These are phyloP conservation scores for Tetrahymena elliotti DNA, from an alignment of 73 alveolate species.

Conservation along the genomic window DNA sequence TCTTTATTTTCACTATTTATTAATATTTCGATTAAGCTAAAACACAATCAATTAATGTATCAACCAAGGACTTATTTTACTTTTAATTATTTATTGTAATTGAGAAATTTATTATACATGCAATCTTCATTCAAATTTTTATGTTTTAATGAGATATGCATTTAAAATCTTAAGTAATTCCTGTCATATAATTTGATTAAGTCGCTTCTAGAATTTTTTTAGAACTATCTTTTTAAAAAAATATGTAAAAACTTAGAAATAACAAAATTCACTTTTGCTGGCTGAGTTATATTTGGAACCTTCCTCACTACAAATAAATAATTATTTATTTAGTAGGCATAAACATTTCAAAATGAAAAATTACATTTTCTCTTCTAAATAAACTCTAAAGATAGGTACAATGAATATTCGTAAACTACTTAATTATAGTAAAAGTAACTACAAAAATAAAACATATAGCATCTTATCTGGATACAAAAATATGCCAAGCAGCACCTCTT, in stretches of 20 bases:
- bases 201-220: not conserved
- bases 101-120: not conserved
- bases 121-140: not conserved
- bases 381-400: not conserved
- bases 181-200: not conserved
- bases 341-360: not conserved
- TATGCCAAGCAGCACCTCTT: not conserved
- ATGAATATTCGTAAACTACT: not conserved
- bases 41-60: not conserved
- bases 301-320: not conserved
- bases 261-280: not conserved
- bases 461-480: not conserved
- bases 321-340: not conserved
- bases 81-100: not conserved
- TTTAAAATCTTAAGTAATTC: not conserved
- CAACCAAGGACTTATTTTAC: not conserved
- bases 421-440: no score
- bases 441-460: not conserved
- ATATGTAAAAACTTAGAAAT: not conserved
- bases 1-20: not conserved
- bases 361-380: not conserved
- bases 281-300: not conserved
- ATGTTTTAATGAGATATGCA: not conserved
- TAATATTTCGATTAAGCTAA: not conserved
- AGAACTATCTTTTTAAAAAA: not conserved